These are phyloP conservation scores for Heliocybe sulcata DNA, from an alignment of 1,284 basidiomycete genomes.

Conservation along the genomic window DNA sequence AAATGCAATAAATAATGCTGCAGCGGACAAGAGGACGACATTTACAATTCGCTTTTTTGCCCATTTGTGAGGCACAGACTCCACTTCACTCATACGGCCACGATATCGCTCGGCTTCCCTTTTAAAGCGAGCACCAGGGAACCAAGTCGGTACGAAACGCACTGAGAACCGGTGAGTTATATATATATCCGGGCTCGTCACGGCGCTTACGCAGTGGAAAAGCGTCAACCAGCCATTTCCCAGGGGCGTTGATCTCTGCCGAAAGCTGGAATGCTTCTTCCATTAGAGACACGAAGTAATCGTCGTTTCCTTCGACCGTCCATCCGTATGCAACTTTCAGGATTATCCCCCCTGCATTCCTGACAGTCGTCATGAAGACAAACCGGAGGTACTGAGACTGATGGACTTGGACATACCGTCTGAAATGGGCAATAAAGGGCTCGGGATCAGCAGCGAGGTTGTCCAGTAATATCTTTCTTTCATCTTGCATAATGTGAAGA, in stretches of 20 bases:
- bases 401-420: conserved; percentile 8
- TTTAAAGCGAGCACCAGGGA: conserved; percentile 32
- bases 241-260: conserved; percentile 9
- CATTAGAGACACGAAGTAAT: conserved; percentile 22
- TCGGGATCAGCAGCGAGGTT: conserved; percentile 1
- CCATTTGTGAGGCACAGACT: conserved; percentile 23
- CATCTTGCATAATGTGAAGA: conserved; percentile 1
- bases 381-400: neutral
- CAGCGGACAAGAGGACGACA: conserved; percentile 10
- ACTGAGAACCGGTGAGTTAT: conserved; percentile 18
- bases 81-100: conserved; percentile 13
- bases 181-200: neutral
- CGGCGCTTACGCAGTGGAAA: conserved; percentile 14
- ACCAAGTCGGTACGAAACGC: conserved; percentile 31
- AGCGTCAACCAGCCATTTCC: conserved; percentile 15
- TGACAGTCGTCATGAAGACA: neutral
- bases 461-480: conserved; percentile 1
- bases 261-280: conserved; percentile 10
- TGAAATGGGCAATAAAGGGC: conserved; percentile 4
- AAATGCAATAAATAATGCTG: neutral
- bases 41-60: conserved; percentile 18
- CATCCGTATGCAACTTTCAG: conserved; percentile 32
- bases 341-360: conserved; percentile 22
- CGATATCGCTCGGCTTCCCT: conserved; percentile 14
- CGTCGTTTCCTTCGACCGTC: conserved; percentile 22